A percentile compares a stretch with the other conserved stretches of the same genome.
Conservation (phyloP, 768 basidiomycete species). For the Termitomyces sp. region DNA sequence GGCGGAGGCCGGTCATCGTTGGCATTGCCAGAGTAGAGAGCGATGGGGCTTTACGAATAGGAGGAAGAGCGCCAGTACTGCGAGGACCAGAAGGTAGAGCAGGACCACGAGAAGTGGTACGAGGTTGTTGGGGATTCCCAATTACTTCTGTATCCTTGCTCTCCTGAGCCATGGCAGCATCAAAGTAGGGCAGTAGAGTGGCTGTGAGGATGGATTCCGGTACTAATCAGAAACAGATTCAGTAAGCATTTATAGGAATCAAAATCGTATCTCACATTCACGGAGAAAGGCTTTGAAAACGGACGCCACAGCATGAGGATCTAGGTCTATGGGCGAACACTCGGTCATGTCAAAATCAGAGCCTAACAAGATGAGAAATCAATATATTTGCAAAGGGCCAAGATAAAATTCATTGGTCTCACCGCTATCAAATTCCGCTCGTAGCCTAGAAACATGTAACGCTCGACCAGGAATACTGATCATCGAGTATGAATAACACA, state of each 20-base stretch:
- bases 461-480: conserved; percentile 79
- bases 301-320: conserved; percentile 92
- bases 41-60: conserved; percentile 73
- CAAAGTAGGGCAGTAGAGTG: conserved; percentile 69
- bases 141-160: conserved; percentile 23
- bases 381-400: conserved; percentile 9
- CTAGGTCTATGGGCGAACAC: conserved; percentile 81
- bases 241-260: not conserved
- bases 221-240: conserved; percentile 43
- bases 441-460: conserved; percentile 72
- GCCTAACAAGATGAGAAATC: conserved; percentile 39
- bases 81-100: conserved; percentile 18
- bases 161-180: conserved; percentile 66
- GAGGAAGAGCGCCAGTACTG: conserved; percentile 29
- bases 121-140: conserved; percentile 10
- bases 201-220: conserved; percentile 84
- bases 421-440: conserved; percentile 82
- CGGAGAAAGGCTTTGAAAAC: conserved; percentile 91
- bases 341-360: conserved; percentile 82
- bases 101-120: conserved; percentile 17
- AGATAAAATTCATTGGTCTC: not conserved
- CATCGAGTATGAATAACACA: conserved; percentile 12
- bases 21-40: conserved; percentile 78
- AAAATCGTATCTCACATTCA: conserved; percentile 60
- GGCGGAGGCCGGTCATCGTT: conserved; percentile 54